Percentiles rank a stretch among this genome's conserved stretches.
These are phyloP conservation scores for Nakazawaea populi DNA, from an alignment of 805 yeast genomes.

Conservation along the genomic window DNA sequence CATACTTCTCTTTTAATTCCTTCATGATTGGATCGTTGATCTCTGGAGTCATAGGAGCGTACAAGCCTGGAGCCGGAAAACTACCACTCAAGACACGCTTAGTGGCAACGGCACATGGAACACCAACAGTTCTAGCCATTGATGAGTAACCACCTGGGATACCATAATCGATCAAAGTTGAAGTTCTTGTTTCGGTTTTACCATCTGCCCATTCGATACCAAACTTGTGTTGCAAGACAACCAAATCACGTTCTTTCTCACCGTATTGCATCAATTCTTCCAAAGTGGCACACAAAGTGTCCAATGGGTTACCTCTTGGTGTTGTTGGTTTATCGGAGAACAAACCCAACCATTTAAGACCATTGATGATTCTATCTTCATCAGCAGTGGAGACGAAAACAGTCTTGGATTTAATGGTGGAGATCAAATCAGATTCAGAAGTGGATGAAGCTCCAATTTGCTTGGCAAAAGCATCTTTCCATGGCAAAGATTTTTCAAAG, in stretches of 20 bases:
- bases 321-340: constrained; percentile 70
- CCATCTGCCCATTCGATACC: constrained; percentile 98
- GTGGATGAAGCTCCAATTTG: constrained; percentile 71
- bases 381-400: constrained; percentile 76
- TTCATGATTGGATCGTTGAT: constrained; percentile 88
- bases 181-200: constrained; percentile 82
- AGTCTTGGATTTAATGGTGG: constrained; percentile 72
- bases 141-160: constrained; percentile 89
- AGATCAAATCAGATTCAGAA: constrained; percentile 65
- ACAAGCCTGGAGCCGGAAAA: constrained; percentile 69
- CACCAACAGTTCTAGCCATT: constrained; percentile 98
- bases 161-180: constrained; percentile 94
- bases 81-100: constrained; percentile 81
- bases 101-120: constrained; percentile 95
- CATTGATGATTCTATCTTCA: constrained; percentile 80
- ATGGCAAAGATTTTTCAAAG: constrained; percentile 54
- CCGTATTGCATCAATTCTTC: constrained; percentile 96
- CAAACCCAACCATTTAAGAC: constrained; percentile 91
- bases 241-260: constrained; percentile 92
- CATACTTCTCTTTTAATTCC: constrained; percentile 84
- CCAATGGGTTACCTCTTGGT: constrained; percentile 92
- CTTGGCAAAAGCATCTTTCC: constrained; percentile 84
- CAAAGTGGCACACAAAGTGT: constrained; percentile 93
- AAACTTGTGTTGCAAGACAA: constrained; percentile 93
- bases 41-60: constrained; percentile 90